Base-by-base conservation (phyloP, 495 filamentous ascomycete genomes). In the Podospora appendiculata region DNA sequence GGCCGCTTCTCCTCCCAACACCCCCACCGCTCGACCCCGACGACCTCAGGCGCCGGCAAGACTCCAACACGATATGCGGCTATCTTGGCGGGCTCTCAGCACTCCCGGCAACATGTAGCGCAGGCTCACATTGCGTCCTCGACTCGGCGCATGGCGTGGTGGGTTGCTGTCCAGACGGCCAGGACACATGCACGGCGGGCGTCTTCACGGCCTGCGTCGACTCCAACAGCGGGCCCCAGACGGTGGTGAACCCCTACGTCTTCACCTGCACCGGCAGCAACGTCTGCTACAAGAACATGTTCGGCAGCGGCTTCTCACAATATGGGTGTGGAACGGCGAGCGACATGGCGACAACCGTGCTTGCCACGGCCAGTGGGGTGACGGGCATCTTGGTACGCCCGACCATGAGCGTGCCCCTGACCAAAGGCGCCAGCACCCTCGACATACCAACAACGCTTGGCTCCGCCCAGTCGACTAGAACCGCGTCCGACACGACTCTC, bases 121-220 rank as follows among this genome's bases (percentile, higher is more conserved):
- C 63, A n/a, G 74, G 74, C 18, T 76, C 73, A 47, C 73, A 77
- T 58, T 77, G 74, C 52, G 74, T 73, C 32, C 52, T 76, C 34
- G 74, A 76, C 61, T 53, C 56, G 18, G 66, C 64, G 36, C 63
- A 71, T 52, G 63, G 65, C 34, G 67, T 70, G 4, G 63, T 77
- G n/a, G 74, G 74, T 35, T 77, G 74, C 57, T 77, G 74, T 51
- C 74, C 74, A 6, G 67, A 76, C 51, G 72, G 71, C 16, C 48
- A 46, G n/a, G 66, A 60, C 7, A 51, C 62, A 13, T 77, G 74
- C 53, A 73, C 73, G 3, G 62, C 62, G 8, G 74, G 74, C 38
- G 69, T 77, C 41, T 77, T 70, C 55, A 77, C 74, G 2, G 68
- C 69, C 16, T 77, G 74, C 35, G 74, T 76, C 40, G 74, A 77